A percentile compares a stretch with the other conserved stretches of the same genome.
These are phyloP conservation scores for Diaporthe australafricana DNA, from an alignment of 2,329 filamentous ascomycete genomes.

Conservation along the genomic window DNA sequence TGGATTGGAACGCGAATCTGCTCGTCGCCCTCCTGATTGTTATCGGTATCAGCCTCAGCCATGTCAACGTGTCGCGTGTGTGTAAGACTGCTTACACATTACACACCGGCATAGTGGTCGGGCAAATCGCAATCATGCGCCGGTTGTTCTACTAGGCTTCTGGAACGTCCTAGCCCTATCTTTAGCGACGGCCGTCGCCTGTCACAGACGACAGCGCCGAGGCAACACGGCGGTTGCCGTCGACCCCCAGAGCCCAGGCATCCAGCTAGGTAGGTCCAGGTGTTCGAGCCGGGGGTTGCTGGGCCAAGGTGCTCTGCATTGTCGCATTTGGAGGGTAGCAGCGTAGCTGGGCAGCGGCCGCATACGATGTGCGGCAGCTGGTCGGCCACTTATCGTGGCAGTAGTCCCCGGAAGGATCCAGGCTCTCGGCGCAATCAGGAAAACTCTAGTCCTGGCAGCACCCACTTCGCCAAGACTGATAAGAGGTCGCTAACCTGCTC, in stretches of 20 bases:
- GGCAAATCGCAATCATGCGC: slow-evolving; percentile 1
- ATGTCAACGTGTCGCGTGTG: neutral
- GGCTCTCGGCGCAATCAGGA: neutral
- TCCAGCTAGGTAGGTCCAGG: neutral
- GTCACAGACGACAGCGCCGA: neutral
- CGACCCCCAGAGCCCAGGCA: neutral
- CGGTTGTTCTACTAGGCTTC: slow-evolving; percentile 21
- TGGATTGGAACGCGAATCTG: neutral
- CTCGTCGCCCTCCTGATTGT: neutral
- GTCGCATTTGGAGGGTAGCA: neutral
- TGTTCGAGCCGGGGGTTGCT: neutral
- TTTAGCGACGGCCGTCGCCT: slow-evolving; percentile 12
- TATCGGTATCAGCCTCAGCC: slow-evolving; percentile 12
- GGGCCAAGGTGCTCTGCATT: neutral
- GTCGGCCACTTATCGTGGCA: slow-evolving; percentile 13
- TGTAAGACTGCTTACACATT: slow-evolving; percentile 30
- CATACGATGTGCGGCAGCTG: neutral
- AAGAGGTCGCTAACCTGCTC: slow-evolving; percentile 18
- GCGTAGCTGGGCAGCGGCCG: slow-evolving; percentile 5
- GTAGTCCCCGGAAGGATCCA: slow-evolving; percentile 6
- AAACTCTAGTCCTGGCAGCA: slow-evolving; percentile 15
- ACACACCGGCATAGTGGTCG: slow-evolving; percentile 19
- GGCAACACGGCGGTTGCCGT: slow-evolving; percentile 9
- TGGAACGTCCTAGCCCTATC: slow-evolving; percentile 29
- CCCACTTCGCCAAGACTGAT: slow-evolving; percentile 30